Base-by-base conservation (phyloP, 148 eudicot species). In the Vaccinium darrowii region DNA sequence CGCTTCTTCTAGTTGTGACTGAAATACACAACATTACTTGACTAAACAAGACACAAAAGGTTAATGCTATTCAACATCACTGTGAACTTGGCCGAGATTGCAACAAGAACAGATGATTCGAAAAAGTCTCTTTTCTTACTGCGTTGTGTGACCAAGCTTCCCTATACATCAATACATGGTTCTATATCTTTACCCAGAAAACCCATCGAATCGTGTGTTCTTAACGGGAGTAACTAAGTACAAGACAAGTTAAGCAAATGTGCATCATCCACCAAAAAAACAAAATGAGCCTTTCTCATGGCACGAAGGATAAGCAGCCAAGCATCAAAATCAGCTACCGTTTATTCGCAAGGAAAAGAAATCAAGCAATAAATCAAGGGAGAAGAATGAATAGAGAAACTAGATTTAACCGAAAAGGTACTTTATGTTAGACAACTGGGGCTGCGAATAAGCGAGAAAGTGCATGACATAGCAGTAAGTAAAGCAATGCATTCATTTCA, bases 261-360 rank as follows among this genome's bases (percentile, higher is more conserved):
- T 7, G 54, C 67, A 43, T 80, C 23, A 60, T 62, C 56, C 49
- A 81, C 56, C 74, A 62, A 18, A 81, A 69, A 23, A 7, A 43
- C 83, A 21, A 47, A 3, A 13, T 57, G 67, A 43, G 21, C 71
- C 83, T 13, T 39, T 16, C 30, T 13, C 8, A 8, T 84, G 56
- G 73, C 58, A 25, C 3, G 50, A 23, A 58, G 27, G 49, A 49
- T 27, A 62, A 63, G 21, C 54, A 63, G 74, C 27, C 12, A 47
- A 23, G 19, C 52, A 47, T 23, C 75, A 63, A 81, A 23, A 81
- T 63, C 76, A 78, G 81, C 56, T 65, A 84, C 49, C 49, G 16
- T 67, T 23, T 62, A 33, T 21, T 79, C 23, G 56, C 71, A 79
- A 51, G 52, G n/a, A 79, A 67, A 51, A 0, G n/a, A 30, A 30